Evolutionary conservation across 1,284 basidiomycete species (phyloP), one percentile per base, ranked within the genome.

Genomic region (Stygiomarasmius scandens): DNA sequence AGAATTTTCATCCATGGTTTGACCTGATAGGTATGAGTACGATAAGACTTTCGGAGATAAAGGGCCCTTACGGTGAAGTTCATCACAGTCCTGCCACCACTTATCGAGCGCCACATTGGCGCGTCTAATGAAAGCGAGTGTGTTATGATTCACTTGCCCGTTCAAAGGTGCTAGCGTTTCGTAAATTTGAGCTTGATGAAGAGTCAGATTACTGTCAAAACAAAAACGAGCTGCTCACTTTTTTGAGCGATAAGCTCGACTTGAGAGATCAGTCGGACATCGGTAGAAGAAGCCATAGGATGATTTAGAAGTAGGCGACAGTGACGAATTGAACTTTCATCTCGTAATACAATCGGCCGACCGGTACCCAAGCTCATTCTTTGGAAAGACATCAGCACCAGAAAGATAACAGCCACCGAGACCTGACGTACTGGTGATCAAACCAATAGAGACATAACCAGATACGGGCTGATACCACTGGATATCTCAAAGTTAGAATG

Each of bases 361-460:
- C 95, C 95, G 1, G 92, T 96, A 2, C 93, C 94, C 52, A 96
- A 76, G 71, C 91, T 93, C 85, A 95, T 92, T 70, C 92, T 94
- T 59, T 16, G 38, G 54, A 51, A 36, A 53, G 36, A 29, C 27
- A 62, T 55, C 63, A 51, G 32, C 52, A 69, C 60, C 29, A 65
- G 61, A 67, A 58, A 55, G 51, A 51, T 38, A 56, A 52, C 52
- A 52, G 54, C 25, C 29, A 29, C 22, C 32, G 32, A 29, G 34
- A 57, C 44, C 36, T 61, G 45, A 78, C 88, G 59, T 64, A 92
- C 90, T 93, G 91, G 74, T 93, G 92, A 74, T 95, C 92, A 66
- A 94, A 93, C 89, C 93, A 93, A 71, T 96, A 96, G 41, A 95
- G 81, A 70, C 93, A 95, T 60, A 96, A 79, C 95, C 95, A 97